These are phyloP conservation scores for Coemansia sp. DNA, from an alignment of 192 early-diverging fungal species.

Conservation along the genomic window DNA sequence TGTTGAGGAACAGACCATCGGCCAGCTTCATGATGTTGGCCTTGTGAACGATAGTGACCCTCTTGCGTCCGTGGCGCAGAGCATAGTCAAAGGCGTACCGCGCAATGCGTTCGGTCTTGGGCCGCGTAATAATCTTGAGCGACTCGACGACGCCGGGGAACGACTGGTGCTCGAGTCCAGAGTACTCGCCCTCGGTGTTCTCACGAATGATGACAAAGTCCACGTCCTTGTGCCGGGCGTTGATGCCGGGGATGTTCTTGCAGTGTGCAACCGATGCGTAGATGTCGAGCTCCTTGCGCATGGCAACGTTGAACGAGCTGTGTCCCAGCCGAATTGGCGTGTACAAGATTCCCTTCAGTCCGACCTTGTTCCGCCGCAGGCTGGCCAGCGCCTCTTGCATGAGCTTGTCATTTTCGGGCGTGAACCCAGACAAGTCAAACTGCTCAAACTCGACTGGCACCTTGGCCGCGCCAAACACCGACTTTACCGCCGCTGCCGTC, in stretches of 20 bases:
- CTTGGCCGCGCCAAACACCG: constrained; percentile 88
- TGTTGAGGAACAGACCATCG: constrained; percentile 97
- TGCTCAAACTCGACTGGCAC: constrained; percentile 98
- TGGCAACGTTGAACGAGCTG: constrained; percentile 93
- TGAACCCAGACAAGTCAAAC: constrained; percentile 93
- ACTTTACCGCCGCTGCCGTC: constrained; percentile 85
- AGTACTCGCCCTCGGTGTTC: constrained; percentile 99
- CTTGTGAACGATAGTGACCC: constrained; percentile 98
- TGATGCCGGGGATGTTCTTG: constrained; percentile 84
- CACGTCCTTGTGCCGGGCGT: constrained; percentile 87
- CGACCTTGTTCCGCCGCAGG: constrained; percentile 92
- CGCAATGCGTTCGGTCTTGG: constrained; percentile 98
- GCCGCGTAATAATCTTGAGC: constrained; percentile 93
- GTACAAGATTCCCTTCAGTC: constrained; percentile 90
- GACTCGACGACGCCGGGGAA: constrained; percentile 98
- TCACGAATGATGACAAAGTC: constrained; percentile 99
- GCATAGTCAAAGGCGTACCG: constrained; percentile 99
- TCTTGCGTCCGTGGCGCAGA: constrained; percentile 94
- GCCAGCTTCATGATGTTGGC: constrained; percentile 99
- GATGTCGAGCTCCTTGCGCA: constrained; percentile 98
- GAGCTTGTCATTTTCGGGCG: constrained; percentile 73
- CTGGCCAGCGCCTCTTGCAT: constrained; percentile 91
- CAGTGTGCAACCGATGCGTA: constrained; percentile 93
- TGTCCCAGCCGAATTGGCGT: constrained; percentile 89
- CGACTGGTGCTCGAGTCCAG: constrained; percentile 97